These are phyloP conservation scores for Isabelozyma heimii DNA, from an alignment of 805 yeast genomes.

Conservation along the genomic window DNA sequence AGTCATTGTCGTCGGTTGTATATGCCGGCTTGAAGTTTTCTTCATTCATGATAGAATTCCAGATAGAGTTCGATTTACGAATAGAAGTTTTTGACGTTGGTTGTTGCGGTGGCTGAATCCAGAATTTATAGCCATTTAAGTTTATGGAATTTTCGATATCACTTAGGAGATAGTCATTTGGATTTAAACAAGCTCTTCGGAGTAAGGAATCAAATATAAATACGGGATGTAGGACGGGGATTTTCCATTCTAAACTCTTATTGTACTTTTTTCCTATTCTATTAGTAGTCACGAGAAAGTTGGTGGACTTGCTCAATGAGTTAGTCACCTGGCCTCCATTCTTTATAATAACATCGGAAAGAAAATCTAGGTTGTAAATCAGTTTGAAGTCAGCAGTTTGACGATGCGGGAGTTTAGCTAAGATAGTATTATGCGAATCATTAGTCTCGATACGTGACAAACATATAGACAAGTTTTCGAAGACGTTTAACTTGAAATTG, in stretches of 20 bases:
- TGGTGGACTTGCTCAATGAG: conserved; percentile 43
- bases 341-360: conserved; percentile 32
- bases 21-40: conserved; percentile 10
- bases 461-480: conserved; percentile 45
- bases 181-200: conserved; percentile 43
- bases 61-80: conserved; percentile 23
- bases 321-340: conserved; percentile 54
- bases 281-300: conserved; percentile 50
- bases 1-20: conserved; percentile 17
- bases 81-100: not conserved
- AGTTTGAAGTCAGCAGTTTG: not conserved
- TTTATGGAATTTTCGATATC: conserved; percentile 8
- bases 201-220: conserved; percentile 47
- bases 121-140: conserved; percentile 30
- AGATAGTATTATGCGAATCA: not conserved
- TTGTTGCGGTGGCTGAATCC: conserved; percentile 18
- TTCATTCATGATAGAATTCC: conserved; percentile 44
- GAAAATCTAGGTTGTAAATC: conserved; percentile 19
- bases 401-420: not conserved
- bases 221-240: conserved; percentile 50
- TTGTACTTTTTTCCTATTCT: conserved; percentile 49
- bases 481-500: conserved; percentile 36
- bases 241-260: conserved; percentile 52
- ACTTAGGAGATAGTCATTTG: conserved; percentile 37
- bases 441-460: conserved; percentile 34